phyloP scores from a whole-genome alignment of 495 filamentous ascomycete genomes.

The Penicillium waksmanii region DNA sequence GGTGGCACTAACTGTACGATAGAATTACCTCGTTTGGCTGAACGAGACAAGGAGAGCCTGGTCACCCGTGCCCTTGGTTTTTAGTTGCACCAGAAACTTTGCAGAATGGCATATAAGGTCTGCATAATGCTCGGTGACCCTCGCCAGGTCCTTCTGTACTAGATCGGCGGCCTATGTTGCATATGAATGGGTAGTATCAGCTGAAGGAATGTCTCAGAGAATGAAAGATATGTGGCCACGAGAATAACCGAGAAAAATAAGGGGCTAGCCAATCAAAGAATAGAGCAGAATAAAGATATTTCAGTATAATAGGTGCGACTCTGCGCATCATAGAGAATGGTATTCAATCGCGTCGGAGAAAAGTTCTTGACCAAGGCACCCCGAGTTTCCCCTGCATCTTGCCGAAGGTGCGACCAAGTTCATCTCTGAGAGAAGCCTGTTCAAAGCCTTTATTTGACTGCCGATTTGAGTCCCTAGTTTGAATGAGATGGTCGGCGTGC shows the following conservation, averaged over 20 bases:
- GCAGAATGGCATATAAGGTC: constrained; percentile 26
- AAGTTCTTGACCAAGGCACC: neutral
- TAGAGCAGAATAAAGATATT: constrained; percentile 26
- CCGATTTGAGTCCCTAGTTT: no score
- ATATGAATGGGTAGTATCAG: neutral
- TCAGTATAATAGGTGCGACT: constrained; percentile 23
- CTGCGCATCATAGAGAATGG: constrained; percentile 20
- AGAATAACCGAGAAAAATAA: neutral
- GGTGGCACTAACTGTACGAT: constrained; percentile 17
- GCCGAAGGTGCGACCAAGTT: no score
- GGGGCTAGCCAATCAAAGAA: neutral
- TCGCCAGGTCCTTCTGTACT: constrained; percentile 13
- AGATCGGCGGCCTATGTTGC: neutral
- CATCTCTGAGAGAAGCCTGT: no score
- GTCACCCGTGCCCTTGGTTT: constrained; percentile 27
- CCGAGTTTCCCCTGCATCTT: no score
- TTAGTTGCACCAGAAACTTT: constrained; percentile 24
- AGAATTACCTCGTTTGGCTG: constrained; percentile 29
- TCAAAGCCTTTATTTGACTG: no score
- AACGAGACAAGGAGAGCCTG: constrained; percentile 26
- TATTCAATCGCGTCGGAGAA: constrained; percentile 18
- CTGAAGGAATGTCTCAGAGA: constrained; percentile 2
- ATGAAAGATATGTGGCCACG: constrained; percentile 8
- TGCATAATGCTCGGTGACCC: constrained; percentile 25
- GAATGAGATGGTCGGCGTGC: no score